Conservation (phyloP, 202 grass and related monocot species). For the Brachypodium distachyon region DNA sequence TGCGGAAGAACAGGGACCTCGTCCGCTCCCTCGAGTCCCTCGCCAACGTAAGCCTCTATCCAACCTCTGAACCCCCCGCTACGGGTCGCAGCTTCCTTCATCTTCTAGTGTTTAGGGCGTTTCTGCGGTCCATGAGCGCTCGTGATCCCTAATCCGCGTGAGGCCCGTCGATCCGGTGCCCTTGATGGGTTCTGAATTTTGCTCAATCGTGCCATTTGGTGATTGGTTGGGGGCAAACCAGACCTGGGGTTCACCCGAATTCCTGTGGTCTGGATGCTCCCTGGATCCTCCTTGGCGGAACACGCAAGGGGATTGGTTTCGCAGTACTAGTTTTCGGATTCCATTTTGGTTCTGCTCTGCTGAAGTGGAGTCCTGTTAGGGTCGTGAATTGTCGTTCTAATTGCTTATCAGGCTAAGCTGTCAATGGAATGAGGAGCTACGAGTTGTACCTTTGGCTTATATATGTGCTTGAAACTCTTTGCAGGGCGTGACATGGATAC, state of each 20-base stretch:
- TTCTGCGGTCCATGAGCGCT: not conserved
- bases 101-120: not conserved
- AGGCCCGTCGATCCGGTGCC: not conserved
- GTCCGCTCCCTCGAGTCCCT: constrained; percentile 86
- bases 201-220: not conserved
- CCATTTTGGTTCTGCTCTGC: not conserved
- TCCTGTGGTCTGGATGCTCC: not conserved
- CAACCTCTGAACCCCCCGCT: not conserved
- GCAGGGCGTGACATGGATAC: constrained; percentile 87
- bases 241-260: not conserved
- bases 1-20: constrained; percentile 82
- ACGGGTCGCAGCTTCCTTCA: not conserved
- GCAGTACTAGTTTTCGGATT: not conserved
- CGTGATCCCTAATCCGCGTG: not conserved
- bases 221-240: not conserved
- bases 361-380: not conserved
- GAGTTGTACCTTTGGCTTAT: not conserved
- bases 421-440: not conserved
- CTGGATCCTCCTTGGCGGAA: not conserved
- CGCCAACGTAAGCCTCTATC: constrained; percentile 98
- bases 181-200: not conserved
- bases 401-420: not conserved
- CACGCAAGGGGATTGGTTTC: not conserved
- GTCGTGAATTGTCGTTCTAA: not conserved
- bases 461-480: constrained; percentile 9